Percentiles rank a stretch among this genome's conserved stretches.
Evolutionary conservation across 371 early-diverging fungal genomes (phyloP).

Genomic region (Mucor velutinosus): DNA sequence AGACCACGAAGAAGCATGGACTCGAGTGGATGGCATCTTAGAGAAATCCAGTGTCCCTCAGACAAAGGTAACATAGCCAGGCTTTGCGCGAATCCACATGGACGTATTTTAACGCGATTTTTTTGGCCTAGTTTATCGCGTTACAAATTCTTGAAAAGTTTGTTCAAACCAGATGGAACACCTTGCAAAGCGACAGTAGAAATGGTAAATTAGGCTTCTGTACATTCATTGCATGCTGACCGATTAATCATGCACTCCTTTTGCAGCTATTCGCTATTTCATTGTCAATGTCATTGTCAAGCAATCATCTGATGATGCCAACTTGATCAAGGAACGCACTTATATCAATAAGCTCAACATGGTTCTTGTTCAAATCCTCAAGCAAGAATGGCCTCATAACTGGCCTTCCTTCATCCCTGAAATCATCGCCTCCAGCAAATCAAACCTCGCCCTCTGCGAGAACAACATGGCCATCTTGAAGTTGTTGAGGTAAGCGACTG

Average conservation of each 20-base stretch:
- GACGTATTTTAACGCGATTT: constrained; percentile 18
- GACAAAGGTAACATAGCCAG: constrained; percentile 75
- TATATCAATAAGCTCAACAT: constrained; percentile 92
- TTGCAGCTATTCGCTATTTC: constrained; percentile 89
- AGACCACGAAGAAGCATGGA: constrained; percentile 98
- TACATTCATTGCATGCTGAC: not conserved
- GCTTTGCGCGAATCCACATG: not conserved
- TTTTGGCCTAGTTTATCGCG: constrained; percentile 82
- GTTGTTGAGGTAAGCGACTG: constrained; percentile 74
- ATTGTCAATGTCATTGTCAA: constrained; percentile 89
- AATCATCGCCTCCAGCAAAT: constrained; percentile 92
- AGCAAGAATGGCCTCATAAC: constrained; percentile 99
- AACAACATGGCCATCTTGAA: constrained; percentile 99
- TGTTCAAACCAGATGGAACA: constrained; percentile 97
- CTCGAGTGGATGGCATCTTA: constrained; percentile 92
- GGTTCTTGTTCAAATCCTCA: constrained; percentile 97
- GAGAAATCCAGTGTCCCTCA: constrained; percentile 80
- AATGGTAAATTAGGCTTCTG: constrained; percentile 60
- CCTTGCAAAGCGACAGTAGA: constrained; percentile 88
- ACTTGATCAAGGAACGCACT: constrained; percentile 69
- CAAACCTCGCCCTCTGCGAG: constrained; percentile 92
- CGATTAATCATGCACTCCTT: not conserved
- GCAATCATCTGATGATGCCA: constrained; percentile 82
- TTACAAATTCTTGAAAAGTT: constrained; percentile 96
- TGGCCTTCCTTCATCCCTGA: constrained; percentile 99